Conservation (phyloP, 805 yeast species). For the Sugiyamaella americana region DNA sequence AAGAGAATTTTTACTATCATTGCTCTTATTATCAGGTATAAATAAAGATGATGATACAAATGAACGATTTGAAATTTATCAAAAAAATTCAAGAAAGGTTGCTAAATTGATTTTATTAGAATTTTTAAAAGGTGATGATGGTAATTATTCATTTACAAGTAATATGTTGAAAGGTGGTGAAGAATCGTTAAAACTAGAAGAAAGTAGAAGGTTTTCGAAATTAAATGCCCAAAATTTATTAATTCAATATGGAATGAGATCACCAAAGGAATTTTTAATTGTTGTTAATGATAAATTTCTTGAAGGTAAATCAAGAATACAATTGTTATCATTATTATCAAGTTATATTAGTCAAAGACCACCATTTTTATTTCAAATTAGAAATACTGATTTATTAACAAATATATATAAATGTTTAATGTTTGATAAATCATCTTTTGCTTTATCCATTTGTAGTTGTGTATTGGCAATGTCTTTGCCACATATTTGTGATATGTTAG, state of each 20-base stretch:
- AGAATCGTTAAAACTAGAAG: constrained; percentile 31
- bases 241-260: constrained; percentile 37
- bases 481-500: constrained; percentile 34
- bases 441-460: constrained; percentile 35
- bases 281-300: constrained; percentile 35
- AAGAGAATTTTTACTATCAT: constrained; percentile 27
- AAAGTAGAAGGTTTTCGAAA: constrained; percentile 44
- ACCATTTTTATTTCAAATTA: constrained; percentile 30
- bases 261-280: constrained; percentile 35
- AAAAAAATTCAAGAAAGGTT: constrained; percentile 19
- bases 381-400: constrained; percentile 34
- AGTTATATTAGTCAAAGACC: constrained; percentile 30
- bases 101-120: constrained; percentile 25
- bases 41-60: constrained; percentile 13
- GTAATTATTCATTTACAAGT: neutral
- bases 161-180: constrained; percentile 26
- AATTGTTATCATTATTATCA: constrained; percentile 36
- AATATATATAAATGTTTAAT: constrained; percentile 36
- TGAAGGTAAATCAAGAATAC: constrained; percentile 34
- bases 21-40: constrained; percentile 25
- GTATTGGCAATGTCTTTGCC: constrained; percentile 42
- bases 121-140: constrained; percentile 17
- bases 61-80: constrained; percentile 13
- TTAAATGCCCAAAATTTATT: constrained; percentile 40
- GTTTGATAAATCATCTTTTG: constrained; percentile 38